Evolutionary conservation across 345 rosid genomes (phyloP).

Genomic region (Fremontodendron californicum): DNA sequence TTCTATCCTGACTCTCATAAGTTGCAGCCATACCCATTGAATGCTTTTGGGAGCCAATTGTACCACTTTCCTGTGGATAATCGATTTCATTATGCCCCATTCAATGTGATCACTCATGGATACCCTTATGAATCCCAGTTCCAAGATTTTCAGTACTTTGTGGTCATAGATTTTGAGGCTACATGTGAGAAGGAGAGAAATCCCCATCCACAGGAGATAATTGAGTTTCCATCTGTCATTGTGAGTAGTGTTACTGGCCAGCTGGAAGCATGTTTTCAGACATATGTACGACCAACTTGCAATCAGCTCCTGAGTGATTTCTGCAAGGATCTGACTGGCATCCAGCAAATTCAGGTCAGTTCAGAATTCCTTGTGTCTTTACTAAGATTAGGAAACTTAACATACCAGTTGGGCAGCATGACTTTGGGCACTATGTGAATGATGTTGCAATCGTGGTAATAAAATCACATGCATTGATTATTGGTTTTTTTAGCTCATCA

Average conservation of each 20-base stretch:
- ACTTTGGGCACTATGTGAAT: neutral
- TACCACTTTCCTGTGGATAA: constrained; percentile 39
- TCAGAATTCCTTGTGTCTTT: neutral
- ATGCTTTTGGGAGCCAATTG: constrained; percentile 40
- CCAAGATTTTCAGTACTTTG: constrained; percentile 53
- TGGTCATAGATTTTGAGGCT: constrained; percentile 60
- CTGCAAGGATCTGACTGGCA: constrained; percentile 54
- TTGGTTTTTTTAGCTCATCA: neutral
- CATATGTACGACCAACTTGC: constrained; percentile 46
- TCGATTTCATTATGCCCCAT: constrained; percentile 40
- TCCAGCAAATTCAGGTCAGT: constrained; percentile 48
- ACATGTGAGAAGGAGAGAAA: constrained; percentile 45
- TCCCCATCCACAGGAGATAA: constrained; percentile 52
- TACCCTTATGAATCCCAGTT: constrained; percentile 36
- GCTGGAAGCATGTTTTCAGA: constrained; percentile 47
- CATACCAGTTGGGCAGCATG: neutral
- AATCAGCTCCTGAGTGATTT: constrained; percentile 44
- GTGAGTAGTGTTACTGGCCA: constrained; percentile 44
- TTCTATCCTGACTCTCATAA: constrained; percentile 42
- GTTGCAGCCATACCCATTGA: constrained; percentile 33
- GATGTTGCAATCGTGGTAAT: neutral
- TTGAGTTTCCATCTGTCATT: constrained; percentile 51
- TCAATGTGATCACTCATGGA: constrained; percentile 31
- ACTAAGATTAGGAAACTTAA: neutral
- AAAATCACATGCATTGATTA: neutral